These are phyloP conservation scores for Backusella circina DNA, from an alignment of 192 early-diverging fungal species.

Conservation along the genomic window DNA sequence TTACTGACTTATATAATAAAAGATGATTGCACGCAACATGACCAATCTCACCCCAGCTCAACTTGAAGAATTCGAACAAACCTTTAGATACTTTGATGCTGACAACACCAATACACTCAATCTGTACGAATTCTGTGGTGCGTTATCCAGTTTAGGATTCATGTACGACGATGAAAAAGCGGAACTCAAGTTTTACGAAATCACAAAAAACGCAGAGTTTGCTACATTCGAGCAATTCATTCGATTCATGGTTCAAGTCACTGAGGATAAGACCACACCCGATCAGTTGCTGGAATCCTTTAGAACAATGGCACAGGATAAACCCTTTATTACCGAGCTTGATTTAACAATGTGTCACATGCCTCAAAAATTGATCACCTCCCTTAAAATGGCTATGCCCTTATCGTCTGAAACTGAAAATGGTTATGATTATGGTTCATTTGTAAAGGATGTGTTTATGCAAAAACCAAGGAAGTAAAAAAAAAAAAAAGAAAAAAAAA, in stretches of 20 bases:
- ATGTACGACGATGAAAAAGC: conserved; percentile 76
- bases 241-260: conserved; percentile 76
- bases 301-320: conserved; percentile 80
- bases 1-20: conserved; percentile 4
- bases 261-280: conserved; percentile 87
- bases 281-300: conserved; percentile 87
- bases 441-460: conserved; percentile 62
- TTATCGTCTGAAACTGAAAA: conserved; percentile 38
- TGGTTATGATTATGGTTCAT: conserved; percentile 79
- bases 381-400: conserved; percentile 78
- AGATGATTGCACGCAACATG: conserved; percentile 87
- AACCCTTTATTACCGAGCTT: conserved; percentile 80
- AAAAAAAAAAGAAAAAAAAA: neutral
- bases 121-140: conserved; percentile 80
- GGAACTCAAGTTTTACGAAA: conserved; percentile 59
- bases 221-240: conserved; percentile 90
- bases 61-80: conserved; percentile 87
- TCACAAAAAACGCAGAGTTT: conserved; percentile 57
- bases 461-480: neutral
- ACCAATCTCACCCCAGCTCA: conserved; percentile 92
- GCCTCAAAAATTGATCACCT: conserved; percentile 67
- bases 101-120: conserved; percentile 78
- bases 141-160: conserved; percentile 75
- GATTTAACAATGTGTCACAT: conserved; percentile 81
- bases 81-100: conserved; percentile 91